Base-by-base conservation (phyloP, 2,329 filamentous ascomycete genomes). In the Pestalotiopsis fici region DNA sequence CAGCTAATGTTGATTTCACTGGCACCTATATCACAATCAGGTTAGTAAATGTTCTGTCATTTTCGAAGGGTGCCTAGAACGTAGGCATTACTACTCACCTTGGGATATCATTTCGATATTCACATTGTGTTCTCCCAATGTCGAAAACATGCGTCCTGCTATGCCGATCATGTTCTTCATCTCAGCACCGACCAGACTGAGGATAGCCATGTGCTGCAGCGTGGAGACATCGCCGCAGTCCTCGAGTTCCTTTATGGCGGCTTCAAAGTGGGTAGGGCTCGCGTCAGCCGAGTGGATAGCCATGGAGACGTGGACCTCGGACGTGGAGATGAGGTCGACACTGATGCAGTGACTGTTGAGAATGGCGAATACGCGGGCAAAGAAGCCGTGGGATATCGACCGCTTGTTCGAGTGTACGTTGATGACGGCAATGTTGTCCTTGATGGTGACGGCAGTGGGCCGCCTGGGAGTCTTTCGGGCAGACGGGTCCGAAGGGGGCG, bases 41-140 rank as follows among this genome's bases (percentile, higher is more conserved):
- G 54, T 72, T 59, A 70, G 67, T 0, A 59, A 65, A 23, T n/a
- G n/a, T n/a, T 57, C 12, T 64, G 25, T 3, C 9, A 12, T 43
- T 25, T 43, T 2, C 18, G 27, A 7, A 7, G 31, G 18, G 18
- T 12, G 28, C 2, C 18, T n/a, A 43, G 31, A 47, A 37, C 27
- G 57, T 6, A n/a, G n/a, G n/a, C n/a, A n/a, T n/a, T 39, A 43
- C 65, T 61, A 75, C 85, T 75, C 85, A 95, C 96, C 96, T 83
- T 99, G 96, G 27, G 94, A 97, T 73, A 99, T 99, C 96, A 99
- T 99, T 83, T 99, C 96, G 73, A 99, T 94, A 78, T 99, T 99
- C 77, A 99, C 91, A 74, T 93, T 93, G 78, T 97, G 92, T 77
- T 98, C 93, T 56, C 96, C 96, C 21, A 99, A 85, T 1, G 95